A percentile compares a stretch with the other conserved stretches of the same genome.
Evolutionary conservation across 2,329 filamentous ascomycete species (phyloP).

Genomic region (Alternaria rosae): DNA sequence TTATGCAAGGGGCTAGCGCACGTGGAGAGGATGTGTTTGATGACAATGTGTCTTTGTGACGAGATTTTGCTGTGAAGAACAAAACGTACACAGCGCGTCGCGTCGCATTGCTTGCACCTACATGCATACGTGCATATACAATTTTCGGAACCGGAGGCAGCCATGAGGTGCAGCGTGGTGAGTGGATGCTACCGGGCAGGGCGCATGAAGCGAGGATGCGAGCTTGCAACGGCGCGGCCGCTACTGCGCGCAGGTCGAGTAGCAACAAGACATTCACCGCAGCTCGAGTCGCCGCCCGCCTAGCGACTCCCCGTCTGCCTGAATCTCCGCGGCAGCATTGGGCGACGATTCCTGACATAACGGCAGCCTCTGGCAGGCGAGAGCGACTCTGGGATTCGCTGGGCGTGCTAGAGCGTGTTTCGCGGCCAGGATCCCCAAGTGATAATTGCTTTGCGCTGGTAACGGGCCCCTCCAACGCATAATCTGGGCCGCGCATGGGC

Average conservation of each 20-base stretch:
- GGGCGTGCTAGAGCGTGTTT: slow-evolving; percentile 23
- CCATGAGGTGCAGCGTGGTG: not conserved
- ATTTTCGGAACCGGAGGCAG: not conserved
- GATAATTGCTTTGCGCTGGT: slow-evolving; percentile 31
- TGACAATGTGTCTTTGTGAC: not conserved
- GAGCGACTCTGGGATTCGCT: slow-evolving; percentile 19
- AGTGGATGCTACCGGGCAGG: slow-evolving; percentile 1
- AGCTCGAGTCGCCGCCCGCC: slow-evolving; percentile 17
- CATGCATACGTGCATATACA: not conserved
- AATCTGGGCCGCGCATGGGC: slow-evolving; percentile 29
- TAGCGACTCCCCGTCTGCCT: slow-evolving; percentile 22
- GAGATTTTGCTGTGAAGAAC: not conserved
- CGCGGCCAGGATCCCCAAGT: slow-evolving; percentile 36
- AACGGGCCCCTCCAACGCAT: slow-evolving; percentile 32
- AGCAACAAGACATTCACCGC: slow-evolving; percentile 13
- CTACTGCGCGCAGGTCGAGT: slow-evolving; percentile 11
- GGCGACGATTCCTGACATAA: slow-evolving; percentile 10
- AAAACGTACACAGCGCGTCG: not conserved
- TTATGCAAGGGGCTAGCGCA: slow-evolving; percentile 10
- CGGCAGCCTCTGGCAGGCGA: slow-evolving; percentile 9
- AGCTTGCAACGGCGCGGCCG: slow-evolving; percentile 9
- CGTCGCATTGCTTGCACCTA: not conserved
- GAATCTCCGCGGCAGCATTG: slow-evolving; percentile 8
- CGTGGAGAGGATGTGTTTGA: slow-evolving; percentile 11
- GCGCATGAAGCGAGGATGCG: slow-evolving; percentile 12